Evolutionary conservation across 306 rosid species (phyloP).

Genomic region (Delonix regia): DNA sequence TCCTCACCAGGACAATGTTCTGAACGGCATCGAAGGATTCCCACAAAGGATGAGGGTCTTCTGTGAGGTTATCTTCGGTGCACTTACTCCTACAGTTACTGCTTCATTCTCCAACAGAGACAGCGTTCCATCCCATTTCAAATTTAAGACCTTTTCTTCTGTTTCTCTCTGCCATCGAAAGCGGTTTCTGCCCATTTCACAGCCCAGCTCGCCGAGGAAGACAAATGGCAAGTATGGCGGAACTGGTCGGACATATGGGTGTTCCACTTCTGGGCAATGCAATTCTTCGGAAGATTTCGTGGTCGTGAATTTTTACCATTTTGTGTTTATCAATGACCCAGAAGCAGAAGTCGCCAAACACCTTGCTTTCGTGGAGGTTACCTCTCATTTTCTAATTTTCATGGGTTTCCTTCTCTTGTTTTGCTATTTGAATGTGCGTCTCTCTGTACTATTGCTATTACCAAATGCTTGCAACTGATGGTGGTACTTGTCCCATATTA

Average conservation of each 20-base stretch:
- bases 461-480: background rate
- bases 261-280: conserved; percentile 18
- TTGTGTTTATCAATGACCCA: conserved; percentile 67
- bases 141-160: conserved; percentile 27
- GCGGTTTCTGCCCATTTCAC: conserved; percentile 29
- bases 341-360: conserved; percentile 65
- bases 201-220: conserved; percentile 8
- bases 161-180: conserved; percentile 37
- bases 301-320: conserved; percentile 84
- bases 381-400: background rate
- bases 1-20: background rate
- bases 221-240: background rate
- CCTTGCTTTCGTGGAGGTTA: conserved; percentile 66
- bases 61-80: conserved; percentile 5
- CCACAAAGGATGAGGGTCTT: conserved; percentile 28
- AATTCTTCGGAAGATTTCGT: conserved; percentile 45
- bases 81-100: conserved; percentile 13
- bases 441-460: conserved; percentile 1
- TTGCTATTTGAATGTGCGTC: background rate
- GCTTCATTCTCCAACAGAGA: conserved; percentile 1
- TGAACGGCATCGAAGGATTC: background rate
- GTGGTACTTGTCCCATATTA: too few relatives aligned
- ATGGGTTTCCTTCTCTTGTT: background rate
- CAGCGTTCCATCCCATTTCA: conserved; percentile 20
- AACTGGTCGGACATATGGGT: background rate